phyloP scores from a whole-genome alignment of 257 asterid species.

The Solanum okadae region DNA sequence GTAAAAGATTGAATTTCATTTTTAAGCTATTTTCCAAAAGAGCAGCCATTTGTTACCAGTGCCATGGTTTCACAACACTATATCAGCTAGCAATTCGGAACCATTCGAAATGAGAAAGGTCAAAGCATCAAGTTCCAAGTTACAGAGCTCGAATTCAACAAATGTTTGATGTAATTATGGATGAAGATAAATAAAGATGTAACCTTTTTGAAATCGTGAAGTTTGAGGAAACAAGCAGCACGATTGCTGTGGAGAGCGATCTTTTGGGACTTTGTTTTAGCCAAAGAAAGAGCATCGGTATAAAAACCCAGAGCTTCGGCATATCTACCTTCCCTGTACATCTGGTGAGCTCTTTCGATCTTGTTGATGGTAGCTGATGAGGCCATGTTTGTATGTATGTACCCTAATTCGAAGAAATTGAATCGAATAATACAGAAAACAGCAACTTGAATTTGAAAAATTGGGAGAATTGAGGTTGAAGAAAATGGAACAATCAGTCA shows the following conservation, averaged over 20 bases:
- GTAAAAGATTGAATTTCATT: not conserved
- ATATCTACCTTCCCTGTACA: constrained; percentile 86
- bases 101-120: not conserved
- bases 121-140: not conserved
- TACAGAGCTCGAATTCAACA: not conserved
- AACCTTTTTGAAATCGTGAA: constrained; percentile 80
- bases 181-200: not conserved
- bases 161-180: not conserved
- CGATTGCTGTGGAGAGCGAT: constrained; percentile 98
- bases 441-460: not conserved
- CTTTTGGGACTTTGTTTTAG: constrained; percentile 75
- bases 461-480: not conserved
- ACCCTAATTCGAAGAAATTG: not conserved
- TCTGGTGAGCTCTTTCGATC: constrained; percentile 88
- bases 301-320: constrained; percentile 68
- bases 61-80: not conserved
- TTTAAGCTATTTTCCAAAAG: not conserved
- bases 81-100: not conserved
- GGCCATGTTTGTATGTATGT: constrained; percentile 38
- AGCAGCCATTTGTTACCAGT: not conserved
- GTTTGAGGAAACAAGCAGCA: constrained; percentile 92
- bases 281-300: constrained; percentile 81
- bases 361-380: constrained; percentile 49
- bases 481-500: not conserved
- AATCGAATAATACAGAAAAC: not conserved